A percentile compares a stretch with the other conserved stretches of the same genome.
These are phyloP conservation scores for Rhodotorula babjevae DNA, from an alignment of 768 basidiomycete species.

Conservation along the genomic window DNA sequence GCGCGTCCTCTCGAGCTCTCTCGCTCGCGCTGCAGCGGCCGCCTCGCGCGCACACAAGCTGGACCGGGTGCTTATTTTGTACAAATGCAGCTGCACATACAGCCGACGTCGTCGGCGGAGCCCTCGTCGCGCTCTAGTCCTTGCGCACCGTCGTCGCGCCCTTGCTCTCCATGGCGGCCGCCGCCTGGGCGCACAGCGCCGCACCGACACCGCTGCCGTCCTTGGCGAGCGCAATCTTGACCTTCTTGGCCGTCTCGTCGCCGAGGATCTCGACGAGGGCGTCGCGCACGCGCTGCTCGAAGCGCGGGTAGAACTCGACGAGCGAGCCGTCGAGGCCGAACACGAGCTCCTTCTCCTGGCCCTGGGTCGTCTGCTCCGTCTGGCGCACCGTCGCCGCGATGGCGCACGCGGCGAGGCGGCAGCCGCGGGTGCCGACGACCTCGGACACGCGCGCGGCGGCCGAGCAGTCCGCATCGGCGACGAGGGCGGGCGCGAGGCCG, in stretches of 20 bases:
- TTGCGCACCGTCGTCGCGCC: slow-evolving; percentile 13
- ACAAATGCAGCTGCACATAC: too few relatives aligned
- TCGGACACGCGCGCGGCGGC: slow-evolving; percentile 75
- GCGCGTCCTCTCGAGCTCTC: too few relatives aligned
- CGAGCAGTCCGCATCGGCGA: slow-evolving; percentile 54
- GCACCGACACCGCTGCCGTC: slow-evolving; percentile 95
- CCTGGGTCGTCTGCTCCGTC: slow-evolving; percentile 55
- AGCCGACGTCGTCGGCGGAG: too few relatives aligned
- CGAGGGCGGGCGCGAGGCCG: slow-evolving; percentile 39
- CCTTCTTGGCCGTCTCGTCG: slow-evolving; percentile 67
- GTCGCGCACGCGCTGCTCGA: slow-evolving; percentile 66
- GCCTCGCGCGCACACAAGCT: too few relatives aligned
- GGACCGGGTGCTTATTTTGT: too few relatives aligned
- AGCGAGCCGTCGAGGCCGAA: slow-evolving; percentile 94
- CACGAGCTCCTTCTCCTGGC: slow-evolving; percentile 51
- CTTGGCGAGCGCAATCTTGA: slow-evolving; percentile 87
- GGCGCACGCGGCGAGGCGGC: slow-evolving; percentile 75
- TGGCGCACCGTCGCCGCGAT: slow-evolving; percentile 80
- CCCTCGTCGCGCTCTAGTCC: neutral
- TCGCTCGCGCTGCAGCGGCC: too few relatives aligned
- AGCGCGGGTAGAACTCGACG: slow-evolving; percentile 86
- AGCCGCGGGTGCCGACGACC: slow-evolving; percentile 75
- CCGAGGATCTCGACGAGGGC: slow-evolving; percentile 74
- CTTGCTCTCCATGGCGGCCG: slow-evolving; percentile 29
- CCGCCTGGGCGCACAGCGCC: slow-evolving; percentile 36